These are phyloP conservation scores for Boletus calvinii DNA, from an alignment of 1,284 basidiomycete species.

Conservation along the genomic window DNA sequence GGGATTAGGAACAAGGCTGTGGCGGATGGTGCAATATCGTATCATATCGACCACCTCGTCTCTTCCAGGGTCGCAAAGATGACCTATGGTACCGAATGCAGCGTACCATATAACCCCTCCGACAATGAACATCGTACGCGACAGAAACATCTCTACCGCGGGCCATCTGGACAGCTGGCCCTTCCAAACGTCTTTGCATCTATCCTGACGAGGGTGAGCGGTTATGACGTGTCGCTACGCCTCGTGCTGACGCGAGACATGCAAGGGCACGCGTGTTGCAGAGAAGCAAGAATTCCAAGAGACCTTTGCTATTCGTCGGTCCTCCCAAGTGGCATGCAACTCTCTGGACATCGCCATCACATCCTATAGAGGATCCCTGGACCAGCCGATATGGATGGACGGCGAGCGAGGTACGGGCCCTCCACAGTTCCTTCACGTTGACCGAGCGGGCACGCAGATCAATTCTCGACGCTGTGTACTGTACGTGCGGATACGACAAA, in stretches of 20 bases:
- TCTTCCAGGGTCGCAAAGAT: conserved; percentile 44
- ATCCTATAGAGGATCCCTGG: conserved; percentile 27
- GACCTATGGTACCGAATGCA: conserved; percentile 42
- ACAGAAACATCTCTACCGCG: conserved; percentile 16
- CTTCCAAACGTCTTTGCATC: conserved; percentile 31
- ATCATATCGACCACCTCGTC: conserved; percentile 50
- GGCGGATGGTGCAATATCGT: conserved; percentile 54
- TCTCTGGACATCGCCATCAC: conserved; percentile 27
- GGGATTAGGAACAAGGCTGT: conserved; percentile 52
- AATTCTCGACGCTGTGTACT: conserved; percentile 39
- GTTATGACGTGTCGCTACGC: no score
- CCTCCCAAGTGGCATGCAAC: conserved; percentile 21
- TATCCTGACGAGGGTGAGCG: conserved; percentile 34
- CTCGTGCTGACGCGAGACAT: not conserved
- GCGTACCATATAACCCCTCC: conserved; percentile 27
- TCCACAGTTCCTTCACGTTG: not conserved
- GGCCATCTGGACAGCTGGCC: conserved; percentile 24
- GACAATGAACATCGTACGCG: conserved; percentile 39
- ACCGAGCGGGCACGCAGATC: conserved; percentile 31
- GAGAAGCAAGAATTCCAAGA: conserved; percentile 37
- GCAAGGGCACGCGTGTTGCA: conserved; percentile 34
- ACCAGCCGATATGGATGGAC: conserved; percentile 28
- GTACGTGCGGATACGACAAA: conserved; percentile 39
- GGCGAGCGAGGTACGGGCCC: conserved; percentile 19
- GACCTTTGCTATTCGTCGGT: conserved; percentile 23